Base-by-base conservation (phyloP, 768 basidiomycete genomes). In the Rhodosporidiobolus sp. region DNA sequence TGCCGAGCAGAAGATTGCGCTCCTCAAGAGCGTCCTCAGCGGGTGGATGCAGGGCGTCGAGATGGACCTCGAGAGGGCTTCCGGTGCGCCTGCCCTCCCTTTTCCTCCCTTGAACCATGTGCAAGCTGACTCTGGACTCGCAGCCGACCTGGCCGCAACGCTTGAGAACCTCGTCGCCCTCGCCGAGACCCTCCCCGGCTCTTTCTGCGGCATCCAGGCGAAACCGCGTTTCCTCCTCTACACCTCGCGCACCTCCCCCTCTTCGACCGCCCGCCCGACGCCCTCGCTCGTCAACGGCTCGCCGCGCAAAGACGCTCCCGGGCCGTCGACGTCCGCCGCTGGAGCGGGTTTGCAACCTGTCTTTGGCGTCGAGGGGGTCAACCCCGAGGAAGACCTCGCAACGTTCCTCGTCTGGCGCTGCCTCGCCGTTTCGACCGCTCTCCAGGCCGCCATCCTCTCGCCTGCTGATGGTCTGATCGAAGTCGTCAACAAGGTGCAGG, bases 351-450 rank as follows among this genome's bases (percentile, higher is more conserved):
- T 5, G 53, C 58, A 24, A 12, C 20, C 43, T 17, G 48, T 19
- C 16, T 38, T 20, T 7, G 52, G 35, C 28, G 57, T 54, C 38
- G 67, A 73, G 30, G 63, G 56, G 3, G 53, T 59, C 19, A 63
- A 73, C 45, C 62, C 72, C 1, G 67, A 63, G 52, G 65, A 76
- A 16, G 74, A 76, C 65, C 72, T 76, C 59, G 65, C 69, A n/a
- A 70, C 65, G 28, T 76, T 69, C 62, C 71, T 73, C 71, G 32
- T 60, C 35, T 65, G 65, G 52, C 71, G 72, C 16, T 32, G 46
- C 35, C 62, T 76, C 14, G 19, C 48, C 17, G 50, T 69, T 22
- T 54, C 58, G 19, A 48, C 68, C 6, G 62, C 68, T 1, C 69
- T 76, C 32, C 65, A 73, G 28, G 54, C 58, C 0, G 52, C 69